phyloP scores from a whole-genome alignment of 2,329 filamentous ascomycete genomes.

The Thelonectria olida region DNA sequence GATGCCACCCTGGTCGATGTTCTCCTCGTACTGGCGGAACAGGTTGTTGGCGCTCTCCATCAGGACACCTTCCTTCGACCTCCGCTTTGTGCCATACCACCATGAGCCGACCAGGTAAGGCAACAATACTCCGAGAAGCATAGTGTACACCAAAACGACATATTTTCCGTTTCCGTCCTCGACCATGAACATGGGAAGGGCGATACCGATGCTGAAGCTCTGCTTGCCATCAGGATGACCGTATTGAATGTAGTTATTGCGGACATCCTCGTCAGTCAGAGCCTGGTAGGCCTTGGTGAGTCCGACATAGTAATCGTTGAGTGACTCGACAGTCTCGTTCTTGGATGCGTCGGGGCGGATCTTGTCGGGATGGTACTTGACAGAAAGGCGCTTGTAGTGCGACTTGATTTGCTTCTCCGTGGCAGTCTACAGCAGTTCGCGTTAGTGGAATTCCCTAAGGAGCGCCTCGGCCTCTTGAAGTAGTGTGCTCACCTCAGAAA shows the following conservation, averaged over 20 bases:
- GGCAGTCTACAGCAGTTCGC: constrained; percentile 64
- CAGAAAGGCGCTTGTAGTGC: constrained; percentile 86
- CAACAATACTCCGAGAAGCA: constrained; percentile 86
- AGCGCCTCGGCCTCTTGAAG: neutral
- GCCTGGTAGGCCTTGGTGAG: constrained; percentile 98
- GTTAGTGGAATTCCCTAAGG: constrained; percentile 20
- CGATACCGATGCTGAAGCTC: constrained; percentile 97
- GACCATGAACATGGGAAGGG: constrained; percentile 90
- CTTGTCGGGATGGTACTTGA: constrained; percentile 94
- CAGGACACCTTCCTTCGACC: constrained; percentile 92
- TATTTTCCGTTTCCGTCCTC: constrained; percentile 96
- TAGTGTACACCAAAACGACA: constrained; percentile 87
- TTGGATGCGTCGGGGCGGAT: constrained; percentile 81
- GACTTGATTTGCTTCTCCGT: constrained; percentile 92
- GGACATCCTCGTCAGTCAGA: constrained; percentile 94
- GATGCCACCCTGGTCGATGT: constrained; percentile 81
- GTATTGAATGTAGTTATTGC: constrained; percentile 96
- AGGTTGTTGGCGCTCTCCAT: constrained; percentile 94
- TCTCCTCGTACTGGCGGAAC: constrained; percentile 91
- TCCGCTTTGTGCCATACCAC: constrained; percentile 97
- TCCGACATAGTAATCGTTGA: constrained; percentile 92
- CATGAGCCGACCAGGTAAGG: constrained; percentile 95
- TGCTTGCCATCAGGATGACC: constrained; percentile 98
- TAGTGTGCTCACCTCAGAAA: constrained; percentile 74
- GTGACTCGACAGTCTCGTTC: constrained; percentile 85